Evolutionary conservation across 306 rosid genomes (phyloP), one percentile per base, ranked within the genome.

Genomic region (Cucumis hystrix): DNA sequence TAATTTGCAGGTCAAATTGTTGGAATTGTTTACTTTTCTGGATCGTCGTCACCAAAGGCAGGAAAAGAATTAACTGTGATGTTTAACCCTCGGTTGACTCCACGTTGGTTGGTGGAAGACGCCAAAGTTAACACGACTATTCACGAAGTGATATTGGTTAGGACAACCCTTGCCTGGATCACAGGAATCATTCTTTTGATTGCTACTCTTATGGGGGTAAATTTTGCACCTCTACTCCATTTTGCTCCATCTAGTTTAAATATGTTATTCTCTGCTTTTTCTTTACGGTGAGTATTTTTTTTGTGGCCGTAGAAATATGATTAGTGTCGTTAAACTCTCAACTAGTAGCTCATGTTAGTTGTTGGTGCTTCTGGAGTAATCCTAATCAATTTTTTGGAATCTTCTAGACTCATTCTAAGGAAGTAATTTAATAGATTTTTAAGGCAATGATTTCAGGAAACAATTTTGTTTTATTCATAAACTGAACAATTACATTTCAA

Each of bases 141-240:
- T 75, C 45, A 21, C 13, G 82, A 83, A 82, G 93, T 95, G 56
- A 25, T 76, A 10, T 81, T 96, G 87, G 97, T 96, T 80, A 87
- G 97, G 80, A 81, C 76, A 77, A 87, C 85, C 55, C 90, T 96
- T 72, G 99, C 99, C 33, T 92, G 97, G 97, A 8, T 89, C 80
- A 90, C 93, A 14, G 99, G 98, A 83, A 83, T 92, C 40, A 88
- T 96, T 82, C 88, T 96, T 75, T 83, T 96, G 41, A 75, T 92
- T 82, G 82, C 99, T 64, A 96, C 99, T 81, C 86, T 92, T 59
- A 54, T 92, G 41, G 99, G 97, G 92, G 99, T 95, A 95, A 86
- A 70, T 56, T 70, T 20, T n/a, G 20, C 49, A 55, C 45, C 60
- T 25, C 16, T 60, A 21, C 16, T 56, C 40, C 49, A 18, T 61